A percentile compares a stretch with the other conserved stretches of the same genome.
phyloP scores from a whole-genome alignment of 306 rosid genomes.

The Castanea crenata region DNA sequence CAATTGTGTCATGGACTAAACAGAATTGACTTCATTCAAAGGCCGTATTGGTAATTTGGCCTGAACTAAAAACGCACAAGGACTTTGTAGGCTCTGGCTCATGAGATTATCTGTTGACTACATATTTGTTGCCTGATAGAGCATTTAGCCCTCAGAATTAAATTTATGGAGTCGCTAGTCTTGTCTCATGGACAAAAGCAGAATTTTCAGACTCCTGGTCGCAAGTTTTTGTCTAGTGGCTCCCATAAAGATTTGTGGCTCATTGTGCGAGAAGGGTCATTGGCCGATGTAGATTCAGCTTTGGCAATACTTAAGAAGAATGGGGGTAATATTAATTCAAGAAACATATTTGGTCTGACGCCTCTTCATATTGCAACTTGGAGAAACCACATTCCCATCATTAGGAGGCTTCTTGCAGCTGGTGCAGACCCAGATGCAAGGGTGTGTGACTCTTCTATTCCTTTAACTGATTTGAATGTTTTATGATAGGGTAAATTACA shows the following conservation, averaged over 20 bases:
- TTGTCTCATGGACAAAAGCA: constrained; percentile 62
- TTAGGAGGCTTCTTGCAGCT: constrained; percentile 80
- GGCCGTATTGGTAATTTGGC: constrained; percentile 12
- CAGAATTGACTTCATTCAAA: constrained; percentile 22
- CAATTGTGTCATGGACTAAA: constrained; percentile 34
- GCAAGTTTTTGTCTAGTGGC: constrained; percentile 37
- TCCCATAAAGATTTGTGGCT: constrained; percentile 65
- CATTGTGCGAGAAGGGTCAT: constrained; percentile 72
- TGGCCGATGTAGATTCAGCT: constrained; percentile 67
- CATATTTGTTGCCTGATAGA: constrained; percentile 8
- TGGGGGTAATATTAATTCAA: constrained; percentile 71
- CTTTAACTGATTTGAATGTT: constrained; percentile 3
- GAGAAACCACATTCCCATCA: constrained; percentile 92
- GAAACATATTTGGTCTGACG: constrained; percentile 75
- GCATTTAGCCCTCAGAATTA: constrained; percentile 17
- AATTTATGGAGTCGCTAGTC: constrained; percentile 53
- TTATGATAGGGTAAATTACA: neutral
- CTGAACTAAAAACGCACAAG: constrained; percentile 1
- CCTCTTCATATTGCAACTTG: constrained; percentile 93
- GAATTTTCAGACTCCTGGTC: constrained; percentile 42
- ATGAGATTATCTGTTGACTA: constrained; percentile 17
- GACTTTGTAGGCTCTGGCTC: constrained; percentile 18
- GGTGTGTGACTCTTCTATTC: constrained; percentile 47
- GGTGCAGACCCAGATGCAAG: constrained; percentile 95
- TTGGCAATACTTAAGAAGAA: constrained; percentile 67